Percentiles rank a stretch among this genome's conserved stretches.
These are phyloP conservation scores for Fragilaria radians DNA, from an alignment of 108 stramenopile genomes.

Conservation along the genomic window DNA sequence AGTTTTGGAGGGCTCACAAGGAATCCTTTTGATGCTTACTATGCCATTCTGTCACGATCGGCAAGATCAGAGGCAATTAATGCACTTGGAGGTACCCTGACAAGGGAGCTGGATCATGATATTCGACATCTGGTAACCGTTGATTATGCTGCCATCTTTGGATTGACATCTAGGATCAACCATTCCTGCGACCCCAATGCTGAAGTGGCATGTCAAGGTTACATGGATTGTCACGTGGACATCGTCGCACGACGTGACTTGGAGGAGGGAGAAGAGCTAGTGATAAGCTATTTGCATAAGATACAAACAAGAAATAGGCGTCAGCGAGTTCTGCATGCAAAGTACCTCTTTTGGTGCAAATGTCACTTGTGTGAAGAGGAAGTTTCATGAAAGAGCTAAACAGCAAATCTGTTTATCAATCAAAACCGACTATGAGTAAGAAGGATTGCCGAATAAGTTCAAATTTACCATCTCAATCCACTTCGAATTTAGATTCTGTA, in stretches of 20 bases:
- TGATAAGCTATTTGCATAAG: conserved; percentile 34
- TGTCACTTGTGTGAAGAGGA: conserved; percentile 23
- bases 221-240: conserved; percentile 46
- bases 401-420: no score
- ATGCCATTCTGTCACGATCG: conserved; percentile 19
- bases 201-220: conserved; percentile 32
- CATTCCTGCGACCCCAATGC: conserved; percentile 46
- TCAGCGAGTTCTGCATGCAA: conserved; percentile 27
- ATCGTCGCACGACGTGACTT: conserved; percentile 38
- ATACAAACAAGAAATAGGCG: conserved; percentile 10
- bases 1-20: conserved; percentile 24
- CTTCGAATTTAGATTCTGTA: no score
- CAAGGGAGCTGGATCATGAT: conserved; percentile 38
- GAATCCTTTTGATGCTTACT: conserved; percentile 36
- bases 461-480: no score
- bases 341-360: conserved; percentile 48
- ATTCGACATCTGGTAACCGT: conserved; percentile 14
- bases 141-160: conserved; percentile 32
- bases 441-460: no score
- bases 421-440: no score
- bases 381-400: no score
- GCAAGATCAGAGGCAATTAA: conserved; percentile 11
- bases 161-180: conserved; percentile 37
- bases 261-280: conserved; percentile 40
- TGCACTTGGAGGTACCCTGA: conserved; percentile 11